Evolutionary conservation across 768 basidiomycete genomes (phyloP).

Genomic region (Tylopilus balloui): DNA sequence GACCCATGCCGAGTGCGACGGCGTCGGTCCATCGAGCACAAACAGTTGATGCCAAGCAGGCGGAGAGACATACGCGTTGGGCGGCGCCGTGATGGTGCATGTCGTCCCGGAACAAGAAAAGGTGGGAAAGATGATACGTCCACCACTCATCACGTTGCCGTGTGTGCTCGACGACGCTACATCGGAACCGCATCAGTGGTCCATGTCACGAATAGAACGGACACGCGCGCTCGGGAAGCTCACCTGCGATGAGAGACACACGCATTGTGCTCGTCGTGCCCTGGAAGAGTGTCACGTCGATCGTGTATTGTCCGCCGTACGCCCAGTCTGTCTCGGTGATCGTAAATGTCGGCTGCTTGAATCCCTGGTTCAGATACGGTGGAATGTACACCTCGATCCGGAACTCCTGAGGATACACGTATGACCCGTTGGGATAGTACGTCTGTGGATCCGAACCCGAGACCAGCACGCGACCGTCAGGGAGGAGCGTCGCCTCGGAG

Average conservation of each 20-base stretch:
- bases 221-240: conserved; percentile 8
- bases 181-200: background rate
- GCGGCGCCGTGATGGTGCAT: conserved; percentile 76
- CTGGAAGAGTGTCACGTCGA: conserved; percentile 42
- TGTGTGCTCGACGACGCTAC: conserved; percentile 71
- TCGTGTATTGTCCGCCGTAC: conserved; percentile 49
- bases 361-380: conserved; percentile 69
- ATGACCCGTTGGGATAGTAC: conserved; percentile 31
- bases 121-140: conserved; percentile 66
- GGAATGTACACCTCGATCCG: conserved; percentile 81
- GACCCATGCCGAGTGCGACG: conserved; percentile 70
- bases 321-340: conserved; percentile 60
- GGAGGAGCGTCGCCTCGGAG: conserved; percentile 70
- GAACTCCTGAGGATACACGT: conserved; percentile 69
- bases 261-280: conserved; percentile 45
- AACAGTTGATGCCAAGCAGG: conserved; percentile 78
- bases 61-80: conserved; percentile 60
- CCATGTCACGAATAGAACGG: background rate
- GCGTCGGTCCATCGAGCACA: conserved; percentile 73
- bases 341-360: conserved; percentile 57
- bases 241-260: conserved; percentile 63
- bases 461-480: conserved; percentile 69
- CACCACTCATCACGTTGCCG: conserved; percentile 68
- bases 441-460: conserved; percentile 75
- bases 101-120: conserved; percentile 65